phyloP scores from a whole-genome alignment of 768 basidiomycete genomes.

The Suillus subalutaceus region DNA sequence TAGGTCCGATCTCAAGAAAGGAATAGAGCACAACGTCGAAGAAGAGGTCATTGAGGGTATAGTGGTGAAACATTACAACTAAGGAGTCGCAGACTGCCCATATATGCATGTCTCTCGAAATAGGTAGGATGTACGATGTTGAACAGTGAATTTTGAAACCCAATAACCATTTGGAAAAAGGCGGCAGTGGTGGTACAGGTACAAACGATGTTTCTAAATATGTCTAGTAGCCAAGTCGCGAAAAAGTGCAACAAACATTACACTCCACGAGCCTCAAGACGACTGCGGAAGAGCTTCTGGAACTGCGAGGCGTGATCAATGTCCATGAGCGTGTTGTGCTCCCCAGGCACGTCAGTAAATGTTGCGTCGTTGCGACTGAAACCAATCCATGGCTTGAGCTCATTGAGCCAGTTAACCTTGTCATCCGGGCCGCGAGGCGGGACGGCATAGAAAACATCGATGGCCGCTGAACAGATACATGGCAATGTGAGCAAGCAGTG shows the following conservation, averaged over 20 bases:
- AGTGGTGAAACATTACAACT: no score
- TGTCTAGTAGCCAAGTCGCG: not conserved
- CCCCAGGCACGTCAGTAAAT: conserved; percentile 30
- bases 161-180: not conserved
- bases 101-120: no score
- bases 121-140: not conserved
- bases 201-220: not conserved
- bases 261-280: conserved; percentile 29
- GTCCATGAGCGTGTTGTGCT: conserved; percentile 35
- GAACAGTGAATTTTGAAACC: not conserved
- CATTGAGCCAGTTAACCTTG: conserved; percentile 33
- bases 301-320: conserved; percentile 33
- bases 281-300: conserved; percentile 31
- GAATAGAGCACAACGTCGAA: conserved; percentile 41
- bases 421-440: conserved; percentile 24
- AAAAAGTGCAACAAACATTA: conserved; percentile 5
- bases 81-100: no score
- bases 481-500: conserved; percentile 6
- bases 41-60: conserved; percentile 47
- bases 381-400: conserved; percentile 29
- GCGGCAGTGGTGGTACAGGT: not conserved
- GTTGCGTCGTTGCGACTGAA: conserved; percentile 26
- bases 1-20: conserved; percentile 32
- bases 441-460: conserved; percentile 32
- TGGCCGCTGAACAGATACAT: conserved; percentile 13